Percentiles rank a stretch among this genome's conserved stretches.
Evolutionary conservation across 2,329 filamentous ascomycete species (phyloP).

Genomic region (Phaeoacremonium minimum): DNA sequence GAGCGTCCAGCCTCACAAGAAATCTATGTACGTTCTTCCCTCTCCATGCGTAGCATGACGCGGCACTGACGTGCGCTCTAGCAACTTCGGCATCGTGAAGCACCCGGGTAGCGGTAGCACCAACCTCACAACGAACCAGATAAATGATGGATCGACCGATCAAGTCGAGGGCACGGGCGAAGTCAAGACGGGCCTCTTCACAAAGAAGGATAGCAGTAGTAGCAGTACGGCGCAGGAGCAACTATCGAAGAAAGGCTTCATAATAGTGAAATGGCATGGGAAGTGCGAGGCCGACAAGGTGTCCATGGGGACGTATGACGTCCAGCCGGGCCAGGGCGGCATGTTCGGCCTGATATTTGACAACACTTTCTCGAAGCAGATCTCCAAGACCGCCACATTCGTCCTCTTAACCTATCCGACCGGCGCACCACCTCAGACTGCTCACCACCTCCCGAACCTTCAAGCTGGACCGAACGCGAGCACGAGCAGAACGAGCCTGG

Average conservation of each 20-base stretch:
- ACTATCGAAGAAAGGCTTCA: constrained; percentile 62
- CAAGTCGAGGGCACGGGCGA: constrained; percentile 17
- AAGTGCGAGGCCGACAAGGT: constrained; percentile 97
- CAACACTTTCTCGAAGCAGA: constrained; percentile 96
- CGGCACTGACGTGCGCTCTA: constrained; percentile 20
- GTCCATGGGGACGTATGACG: constrained; percentile 83
- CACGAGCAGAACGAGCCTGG: constrained; percentile 48
- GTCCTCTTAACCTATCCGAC: constrained; percentile 93
- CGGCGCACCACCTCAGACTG: constrained; percentile 69
- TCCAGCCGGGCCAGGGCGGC: constrained; percentile 68
- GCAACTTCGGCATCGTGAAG: constrained; percentile 96
- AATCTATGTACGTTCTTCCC: constrained; percentile 70
- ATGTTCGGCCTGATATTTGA: constrained; percentile 98
- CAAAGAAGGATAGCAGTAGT: constrained; percentile 54
- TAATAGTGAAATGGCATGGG: constrained; percentile 78
- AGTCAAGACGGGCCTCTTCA: constrained; percentile 41
- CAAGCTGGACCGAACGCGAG: constrained; percentile 33
- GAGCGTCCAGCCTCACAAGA: constrained; percentile 97
- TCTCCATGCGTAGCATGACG: too few species aligned
- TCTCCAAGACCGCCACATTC: constrained; percentile 91
- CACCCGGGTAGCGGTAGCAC: constrained; percentile 73
- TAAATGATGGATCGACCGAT: constrained; percentile 36
- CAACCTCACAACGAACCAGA: constrained; percentile 35
- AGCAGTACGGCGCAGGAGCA: constrained; percentile 59
- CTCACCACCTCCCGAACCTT: constrained; percentile 62